Evolutionary conservation across 441 rosid genomes (phyloP).

Genomic region (Dalechampia spathulata): DNA sequence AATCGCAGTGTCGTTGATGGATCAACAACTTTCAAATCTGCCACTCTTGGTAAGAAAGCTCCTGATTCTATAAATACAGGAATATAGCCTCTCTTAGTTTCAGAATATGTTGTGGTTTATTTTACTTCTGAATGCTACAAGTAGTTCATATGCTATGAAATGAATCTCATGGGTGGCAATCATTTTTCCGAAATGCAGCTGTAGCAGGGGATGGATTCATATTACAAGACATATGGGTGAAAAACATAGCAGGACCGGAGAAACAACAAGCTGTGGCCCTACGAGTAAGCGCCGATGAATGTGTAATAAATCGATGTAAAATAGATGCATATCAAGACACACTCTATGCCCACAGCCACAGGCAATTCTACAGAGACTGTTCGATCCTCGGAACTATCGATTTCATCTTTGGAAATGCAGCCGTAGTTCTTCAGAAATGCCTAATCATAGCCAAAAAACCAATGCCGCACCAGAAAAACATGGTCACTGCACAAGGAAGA

Average conservation of each 20-base stretch:
- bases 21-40: constrained; percentile 47
- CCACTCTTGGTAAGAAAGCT: constrained; percentile 74
- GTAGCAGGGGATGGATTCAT: constrained; percentile 20
- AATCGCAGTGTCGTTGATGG: constrained; percentile 48
- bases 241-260: constrained; percentile 22
- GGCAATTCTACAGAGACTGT: constrained; percentile 20
- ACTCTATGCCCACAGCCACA: constrained; percentile 10
- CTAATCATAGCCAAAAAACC: constrained; percentile 18
- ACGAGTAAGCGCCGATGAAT: constrained; percentile 12
- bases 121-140: no score
- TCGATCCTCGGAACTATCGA: constrained; percentile 13
- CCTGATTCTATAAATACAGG: no score
- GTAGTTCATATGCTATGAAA: no score
- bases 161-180: no score
- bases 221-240: constrained; percentile 13
- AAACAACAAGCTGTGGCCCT: constrained; percentile 28
- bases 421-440: constrained; percentile 16
- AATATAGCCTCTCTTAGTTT: no score
- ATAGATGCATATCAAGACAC: constrained; percentile 17
- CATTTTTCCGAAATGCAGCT: constrained; percentile 8
- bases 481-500: constrained; percentile 59
- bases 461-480: constrained; percentile 32
- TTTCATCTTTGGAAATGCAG: constrained; percentile 18
- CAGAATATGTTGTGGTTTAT: no score
- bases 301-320: constrained; percentile 16